phyloP scores from a whole-genome alignment of 2,329 filamentous ascomycete species.

The Botrytis medusae region DNA sequence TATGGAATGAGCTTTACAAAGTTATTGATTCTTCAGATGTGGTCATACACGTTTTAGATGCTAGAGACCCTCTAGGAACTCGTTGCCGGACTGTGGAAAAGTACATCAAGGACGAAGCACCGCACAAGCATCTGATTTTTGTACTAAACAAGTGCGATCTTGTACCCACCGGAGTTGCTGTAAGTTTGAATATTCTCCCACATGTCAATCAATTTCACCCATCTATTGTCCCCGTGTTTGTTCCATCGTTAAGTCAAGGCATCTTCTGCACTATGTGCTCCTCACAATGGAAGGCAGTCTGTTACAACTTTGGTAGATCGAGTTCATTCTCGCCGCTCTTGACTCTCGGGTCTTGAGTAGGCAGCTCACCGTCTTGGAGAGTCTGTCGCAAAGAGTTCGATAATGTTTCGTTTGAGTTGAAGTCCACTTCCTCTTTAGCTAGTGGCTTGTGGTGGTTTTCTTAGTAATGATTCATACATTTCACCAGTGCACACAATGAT shows the following conservation, averaged over 20 bases:
- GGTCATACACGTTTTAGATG: conserved; percentile 90
- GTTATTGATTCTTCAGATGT: conserved; percentile 96
- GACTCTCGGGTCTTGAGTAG: conserved; percentile 67
- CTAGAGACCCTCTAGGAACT: conserved; percentile 85
- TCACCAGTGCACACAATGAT: conserved; percentile 46
- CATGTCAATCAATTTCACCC: not conserved
- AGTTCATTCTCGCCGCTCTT: conserved; percentile 65
- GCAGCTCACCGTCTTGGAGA: conserved; percentile 84
- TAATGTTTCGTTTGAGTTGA: conserved; percentile 98
- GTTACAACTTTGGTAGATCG: conserved; percentile 99
- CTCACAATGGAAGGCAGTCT: conserved; percentile 76
- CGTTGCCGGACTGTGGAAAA: conserved; percentile 89
- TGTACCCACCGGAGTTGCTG: conserved; percentile 87
- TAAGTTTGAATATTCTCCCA: conserved; percentile 59
- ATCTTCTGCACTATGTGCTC: conserved; percentile 62
- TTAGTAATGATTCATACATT: conserved; percentile 99
- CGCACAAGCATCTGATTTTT: conserved; percentile 93
- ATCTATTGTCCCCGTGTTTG: conserved; percentile 23
- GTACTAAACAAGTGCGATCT: conserved; percentile 90
- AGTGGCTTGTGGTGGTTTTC: conserved; percentile 75
- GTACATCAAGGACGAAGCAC: conserved; percentile 87
- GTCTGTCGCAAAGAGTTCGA: conserved; percentile 64
- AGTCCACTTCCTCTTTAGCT: conserved; percentile 64
- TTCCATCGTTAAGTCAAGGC: conserved; percentile 82
- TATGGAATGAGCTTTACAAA: conserved; percentile 96